phyloP scores from a whole-genome alignment of 2,329 filamentous ascomycete species.

The Aspergillus sergii region DNA sequence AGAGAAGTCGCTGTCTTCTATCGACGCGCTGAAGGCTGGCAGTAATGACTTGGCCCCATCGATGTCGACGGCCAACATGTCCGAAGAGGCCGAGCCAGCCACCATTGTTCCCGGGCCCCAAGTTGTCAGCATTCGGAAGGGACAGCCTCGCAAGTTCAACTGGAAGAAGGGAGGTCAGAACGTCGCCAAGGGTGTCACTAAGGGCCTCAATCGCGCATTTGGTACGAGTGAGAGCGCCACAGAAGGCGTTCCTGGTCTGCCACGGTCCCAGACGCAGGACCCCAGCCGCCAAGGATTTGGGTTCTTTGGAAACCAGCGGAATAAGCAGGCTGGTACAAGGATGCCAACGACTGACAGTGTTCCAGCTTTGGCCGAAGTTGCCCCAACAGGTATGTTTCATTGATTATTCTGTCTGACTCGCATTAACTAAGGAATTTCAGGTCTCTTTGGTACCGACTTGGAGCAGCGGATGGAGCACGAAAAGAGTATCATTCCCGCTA shows the following conservation, averaged over 20 bases:
- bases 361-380: constrained; percentile 41
- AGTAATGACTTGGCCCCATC: constrained; percentile 58
- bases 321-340: constrained; percentile 42
- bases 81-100: constrained; percentile 66
- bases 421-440: constrained; percentile 31
- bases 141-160: constrained; percentile 93
- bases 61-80: constrained; percentile 56
- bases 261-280: constrained; percentile 46
- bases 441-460: constrained; percentile 87
- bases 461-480: constrained; percentile 84
- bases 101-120: constrained; percentile 75
- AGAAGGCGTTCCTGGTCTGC: constrained; percentile 26
- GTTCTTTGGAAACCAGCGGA: constrained; percentile 64
- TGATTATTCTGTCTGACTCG: neutral
- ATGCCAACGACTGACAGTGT: constrained; percentile 49
- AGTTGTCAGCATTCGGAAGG: constrained; percentile 92
- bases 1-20: constrained; percentile 51
- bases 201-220: constrained; percentile 91
- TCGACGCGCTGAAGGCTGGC: constrained; percentile 49
- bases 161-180: constrained; percentile 98
- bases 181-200: constrained; percentile 89
- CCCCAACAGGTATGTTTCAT: constrained; percentile 41
- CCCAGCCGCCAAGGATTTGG: constrained; percentile 65
- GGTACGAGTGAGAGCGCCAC: constrained; percentile 66
- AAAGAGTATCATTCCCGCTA: constrained; percentile 82